phyloP scores from a whole-genome alignment of 1,139 yeast species.

The Blastobotrys illinoisensis region DNA sequence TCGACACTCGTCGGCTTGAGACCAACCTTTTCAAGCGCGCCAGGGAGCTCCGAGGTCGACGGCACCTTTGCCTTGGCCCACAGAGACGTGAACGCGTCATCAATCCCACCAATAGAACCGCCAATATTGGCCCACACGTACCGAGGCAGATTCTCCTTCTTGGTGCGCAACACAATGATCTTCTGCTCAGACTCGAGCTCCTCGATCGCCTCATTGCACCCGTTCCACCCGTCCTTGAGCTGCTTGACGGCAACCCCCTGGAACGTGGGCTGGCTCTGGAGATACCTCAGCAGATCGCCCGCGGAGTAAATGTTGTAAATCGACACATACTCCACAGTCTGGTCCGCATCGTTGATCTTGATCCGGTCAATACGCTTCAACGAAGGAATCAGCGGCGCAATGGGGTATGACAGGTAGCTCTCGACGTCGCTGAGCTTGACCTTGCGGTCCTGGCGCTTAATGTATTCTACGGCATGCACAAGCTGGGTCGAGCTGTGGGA shows the following conservation, averaged over 20 bases:
- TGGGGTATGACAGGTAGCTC: slow-evolving; percentile 45
- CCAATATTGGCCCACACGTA: slow-evolving; percentile 86
- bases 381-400: slow-evolving; percentile 51
- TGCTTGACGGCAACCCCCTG: slow-evolving; percentile 87
- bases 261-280: slow-evolving; percentile 79
- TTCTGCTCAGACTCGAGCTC: slow-evolving; percentile 71
- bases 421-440: slow-evolving; percentile 58
- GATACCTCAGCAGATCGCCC: slow-evolving; percentile 66
- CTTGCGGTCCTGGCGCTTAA: slow-evolving; percentile 65
- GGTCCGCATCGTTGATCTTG: slow-evolving; percentile 35
- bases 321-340: slow-evolving; percentile 80
- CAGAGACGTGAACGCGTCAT: slow-evolving; percentile 73
- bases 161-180: slow-evolving; percentile 77
- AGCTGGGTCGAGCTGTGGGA: slow-evolving; percentile 76
- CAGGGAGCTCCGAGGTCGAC: slow-evolving; percentile 71
- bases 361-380: slow-evolving; percentile 73
- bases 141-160: slow-evolving; percentile 87
- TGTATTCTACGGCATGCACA: slow-evolving; percentile 82
- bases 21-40: slow-evolving; percentile 72
- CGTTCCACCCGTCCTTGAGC: slow-evolving; percentile 93
- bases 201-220: slow-evolving; percentile 73
- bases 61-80: slow-evolving; percentile 83
- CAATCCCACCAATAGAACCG: slow-evolving; percentile 67
- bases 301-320: slow-evolving; percentile 80
- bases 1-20: slow-evolving; percentile 95